These are phyloP conservation scores for Leccinum arenicola DNA, from an alignment of 768 basidiomycete genomes.

Conservation along the genomic window DNA sequence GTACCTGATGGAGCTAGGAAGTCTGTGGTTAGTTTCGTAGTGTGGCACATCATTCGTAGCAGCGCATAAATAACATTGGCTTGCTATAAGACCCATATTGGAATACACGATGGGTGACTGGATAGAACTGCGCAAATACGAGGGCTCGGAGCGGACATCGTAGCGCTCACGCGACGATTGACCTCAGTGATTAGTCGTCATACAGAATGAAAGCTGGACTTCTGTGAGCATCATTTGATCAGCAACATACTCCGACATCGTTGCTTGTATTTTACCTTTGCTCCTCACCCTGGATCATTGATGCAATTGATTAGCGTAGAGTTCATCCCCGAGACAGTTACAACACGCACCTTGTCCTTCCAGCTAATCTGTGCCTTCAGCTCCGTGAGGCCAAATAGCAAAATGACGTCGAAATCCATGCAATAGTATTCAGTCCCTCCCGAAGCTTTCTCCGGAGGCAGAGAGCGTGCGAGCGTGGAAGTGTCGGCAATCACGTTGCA, in stretches of 20 bases:
- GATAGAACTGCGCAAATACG: background rate
- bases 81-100: background rate
- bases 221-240: conserved; percentile 1
- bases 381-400: conserved; percentile 43
- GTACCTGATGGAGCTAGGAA: too few species aligned
- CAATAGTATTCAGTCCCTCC: conserved; percentile 11
- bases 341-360: conserved; percentile 27
- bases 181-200: conserved; percentile 6
- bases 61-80: background rate
- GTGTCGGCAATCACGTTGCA: conserved; percentile 13
- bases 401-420: conserved; percentile 32
- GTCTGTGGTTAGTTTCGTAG: background rate
- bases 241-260: background rate
- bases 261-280: conserved; percentile 4
- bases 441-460: background rate
- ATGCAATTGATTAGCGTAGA: background rate
- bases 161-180: background rate
- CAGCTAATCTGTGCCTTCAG: conserved; percentile 45
- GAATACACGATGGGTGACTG: background rate
- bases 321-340: background rate
- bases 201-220: conserved; percentile 23
- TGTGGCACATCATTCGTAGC: background rate
- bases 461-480: background rate
- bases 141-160: background rate
- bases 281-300: conserved; percentile 14